Evolutionary conservation across 139 green algal species (phyloP).

Genomic region (Coelastrella sp.): DNA sequence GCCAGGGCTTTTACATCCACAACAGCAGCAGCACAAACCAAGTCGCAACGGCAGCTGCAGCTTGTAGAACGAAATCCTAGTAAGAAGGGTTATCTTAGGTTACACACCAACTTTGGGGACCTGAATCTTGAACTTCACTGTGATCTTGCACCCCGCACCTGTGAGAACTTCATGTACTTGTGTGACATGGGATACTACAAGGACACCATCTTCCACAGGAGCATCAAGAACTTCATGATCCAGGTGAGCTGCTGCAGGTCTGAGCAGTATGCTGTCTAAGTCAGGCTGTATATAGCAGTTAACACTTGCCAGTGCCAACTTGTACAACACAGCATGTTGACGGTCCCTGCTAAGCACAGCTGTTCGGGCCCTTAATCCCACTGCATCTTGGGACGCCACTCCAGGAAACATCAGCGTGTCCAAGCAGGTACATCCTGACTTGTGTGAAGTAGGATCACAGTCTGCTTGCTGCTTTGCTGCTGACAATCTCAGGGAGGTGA

Average conservation of each 20-base stretch:
- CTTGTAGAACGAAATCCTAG: conserved; percentile 79
- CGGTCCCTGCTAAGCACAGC: too few relatives aligned
- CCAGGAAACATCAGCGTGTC: neutral
- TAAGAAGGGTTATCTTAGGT: conserved; percentile 85
- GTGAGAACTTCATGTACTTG: conserved; percentile 97
- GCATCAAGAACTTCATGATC: conserved; percentile 97
- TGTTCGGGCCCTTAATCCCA: too few relatives aligned
- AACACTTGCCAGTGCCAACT: neutral
- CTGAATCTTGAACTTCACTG: conserved; percentile 95
- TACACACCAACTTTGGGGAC: conserved; percentile 77
- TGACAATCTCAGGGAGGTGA: conserved; percentile 85
- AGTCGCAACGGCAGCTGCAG: conserved; percentile 67
- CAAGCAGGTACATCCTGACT: neutral
- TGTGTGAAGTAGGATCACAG: too few relatives aligned
- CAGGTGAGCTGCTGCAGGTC: conserved; percentile 57
- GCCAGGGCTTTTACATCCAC: conserved; percentile 90
- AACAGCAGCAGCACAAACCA: conserved; percentile 63
- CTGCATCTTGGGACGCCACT: neutral
- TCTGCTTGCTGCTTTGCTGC: neutral
- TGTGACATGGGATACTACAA: conserved; percentile 93
- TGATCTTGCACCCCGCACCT: conserved; percentile 88
- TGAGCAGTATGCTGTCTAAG: neutral
- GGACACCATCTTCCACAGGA: conserved; percentile 89
- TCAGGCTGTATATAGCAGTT: too few relatives aligned
- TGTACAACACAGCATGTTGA: neutral